Evolutionary conservation across 1,284 basidiomycete genomes (phyloP), one percentile per base, ranked within the genome.

Genomic region (Meira miltonrushii): DNA sequence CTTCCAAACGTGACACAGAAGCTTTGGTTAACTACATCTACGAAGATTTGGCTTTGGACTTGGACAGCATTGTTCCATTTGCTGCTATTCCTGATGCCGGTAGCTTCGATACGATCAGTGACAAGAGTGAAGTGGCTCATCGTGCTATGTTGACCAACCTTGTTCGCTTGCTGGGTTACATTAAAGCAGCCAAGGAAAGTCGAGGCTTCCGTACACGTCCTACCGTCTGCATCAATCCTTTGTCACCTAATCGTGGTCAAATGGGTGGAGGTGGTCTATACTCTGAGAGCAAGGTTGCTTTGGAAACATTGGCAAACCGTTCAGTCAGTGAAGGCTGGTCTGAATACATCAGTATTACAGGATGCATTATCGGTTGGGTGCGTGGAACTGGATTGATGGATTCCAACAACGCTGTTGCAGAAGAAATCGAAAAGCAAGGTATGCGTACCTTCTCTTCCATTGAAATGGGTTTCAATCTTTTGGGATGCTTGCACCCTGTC

Each of bases 401-500:
- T 61, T 88, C 90, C 2, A 94, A 91, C 59, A 95, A 96, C 81
- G 91, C 89, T 55, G 87, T 97, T 57, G 91, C 95, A 46, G 90
- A 95, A 65, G 90, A 92, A 62, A 85, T 98, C 54, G 94, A 98
- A 82, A 85, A 87, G 67, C 85, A 91, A 66, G 94, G 95, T 69
- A 89, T 95, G 64, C 87, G 94, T 70, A 98, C 95, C 4, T 98
- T 97, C 86, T 95, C 92, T 2, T 89, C 93, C 52, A 96, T 96
- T 82, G 94, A 98, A 82, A 98, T 98, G 94, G 92, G 93, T 2
- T 98, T 98, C 86, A 98, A 97, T 82, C 91, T 98, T 72, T 87
- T 98, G 59, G 95, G 94, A 69, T 84, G 80, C 51, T 95, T 98
- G 92, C 95, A 97, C 79, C 94, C 95, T 46, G 86, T 97, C n/a